These are phyloP conservation scores for Lithohypha guttulata DNA, from an alignment of 2,329 filamentous ascomycete species.

Conservation along the genomic window DNA sequence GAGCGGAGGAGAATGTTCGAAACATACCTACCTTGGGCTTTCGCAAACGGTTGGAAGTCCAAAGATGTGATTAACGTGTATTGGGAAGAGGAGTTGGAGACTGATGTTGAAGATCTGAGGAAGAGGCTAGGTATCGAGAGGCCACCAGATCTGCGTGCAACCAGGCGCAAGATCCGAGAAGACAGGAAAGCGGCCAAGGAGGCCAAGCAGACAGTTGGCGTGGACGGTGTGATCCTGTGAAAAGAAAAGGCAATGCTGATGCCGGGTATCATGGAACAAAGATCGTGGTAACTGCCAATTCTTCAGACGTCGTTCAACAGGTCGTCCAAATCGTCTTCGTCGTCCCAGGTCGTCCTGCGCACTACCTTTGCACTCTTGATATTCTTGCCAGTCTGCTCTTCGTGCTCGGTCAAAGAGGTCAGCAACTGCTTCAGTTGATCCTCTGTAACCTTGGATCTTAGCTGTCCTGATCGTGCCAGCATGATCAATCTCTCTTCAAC, in stretches of 20 bases:
- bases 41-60: slow-evolving; percentile 65
- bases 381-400: slow-evolving; percentile 48
- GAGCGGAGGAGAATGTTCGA: slow-evolving; percentile 57
- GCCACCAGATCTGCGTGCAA: slow-evolving; percentile 73
- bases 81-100: slow-evolving; percentile 90
- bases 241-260: neutral
- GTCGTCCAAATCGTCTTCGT: slow-evolving; percentile 52
- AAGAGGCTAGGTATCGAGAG: slow-evolving; percentile 69
- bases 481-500: slow-evolving; percentile 89
- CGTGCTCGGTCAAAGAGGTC: slow-evolving; percentile 32
- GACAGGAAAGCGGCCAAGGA: slow-evolving; percentile 57
- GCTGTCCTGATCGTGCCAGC: slow-evolving; percentile 77
- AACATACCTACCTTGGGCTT: slow-evolving; percentile 81
- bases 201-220: slow-evolving; percentile 23
- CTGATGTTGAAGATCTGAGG: slow-evolving; percentile 67
- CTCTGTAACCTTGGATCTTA: slow-evolving; percentile 80
- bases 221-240: slow-evolving; percentile 3
- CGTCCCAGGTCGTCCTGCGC: slow-evolving; percentile 74
- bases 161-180: slow-evolving; percentile 59
- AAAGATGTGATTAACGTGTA: slow-evolving; percentile 90
- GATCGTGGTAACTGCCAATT: neutral
- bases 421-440: slow-evolving; percentile 87
- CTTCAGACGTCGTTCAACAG: slow-evolving; percentile 17
- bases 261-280: slow-evolving; percentile 15
- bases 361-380: slow-evolving; percentile 78